Base-by-base conservation (phyloP, 768 basidiomycete species). In the Mycena sanguinolenta region DNA sequence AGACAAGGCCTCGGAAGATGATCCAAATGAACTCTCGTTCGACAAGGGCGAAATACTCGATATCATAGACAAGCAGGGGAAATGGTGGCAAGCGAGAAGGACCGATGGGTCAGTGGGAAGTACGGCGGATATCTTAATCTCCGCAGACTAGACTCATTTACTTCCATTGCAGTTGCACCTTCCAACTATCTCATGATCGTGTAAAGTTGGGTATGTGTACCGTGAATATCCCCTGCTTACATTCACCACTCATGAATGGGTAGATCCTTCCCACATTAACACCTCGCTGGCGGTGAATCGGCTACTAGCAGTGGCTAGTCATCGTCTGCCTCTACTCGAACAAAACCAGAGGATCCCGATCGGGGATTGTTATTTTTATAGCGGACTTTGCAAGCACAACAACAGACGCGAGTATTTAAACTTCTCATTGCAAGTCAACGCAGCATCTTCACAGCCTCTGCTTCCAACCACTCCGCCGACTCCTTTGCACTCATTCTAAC, bases 21-120 rank as follows among this genome's bases (percentile, higher is more conserved):
- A 99, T 79, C 95, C 96, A 19, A 97, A 94, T 77, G 98, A 99
- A 82, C 93, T 99, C 44, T 94, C 94, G 53, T 98, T 99, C 80
- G 76, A 83, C 58, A 98, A 98, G 79, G 95, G 95, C 62, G 97
- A 98, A 76, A 84, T 95, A 46, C 88, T 99, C 71, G 96, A 98
- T 71, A 93, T 99, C 63, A 79, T 96, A 64, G 97, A 98, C 82
- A 96, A 95, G 81, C 90, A 94, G 75, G 94, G 94, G 54, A 95
- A 95, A 77, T 95, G 95, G 95, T 96, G 95, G 95, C 93, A 95
- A 76, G 93, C 94, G 36, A 90, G 82, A 77, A 95, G 92, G 81
- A 74, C 85, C 19, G 95, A 96, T 78, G 95, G 94, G 63, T 77
- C 84, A 50, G 76, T 89, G 72, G 94, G 94, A 84, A 95, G 94